phyloP scores from a whole-genome alignment of 2,329 filamentous ascomycete genomes.

The Scolecobasidium constrictum region DNA sequence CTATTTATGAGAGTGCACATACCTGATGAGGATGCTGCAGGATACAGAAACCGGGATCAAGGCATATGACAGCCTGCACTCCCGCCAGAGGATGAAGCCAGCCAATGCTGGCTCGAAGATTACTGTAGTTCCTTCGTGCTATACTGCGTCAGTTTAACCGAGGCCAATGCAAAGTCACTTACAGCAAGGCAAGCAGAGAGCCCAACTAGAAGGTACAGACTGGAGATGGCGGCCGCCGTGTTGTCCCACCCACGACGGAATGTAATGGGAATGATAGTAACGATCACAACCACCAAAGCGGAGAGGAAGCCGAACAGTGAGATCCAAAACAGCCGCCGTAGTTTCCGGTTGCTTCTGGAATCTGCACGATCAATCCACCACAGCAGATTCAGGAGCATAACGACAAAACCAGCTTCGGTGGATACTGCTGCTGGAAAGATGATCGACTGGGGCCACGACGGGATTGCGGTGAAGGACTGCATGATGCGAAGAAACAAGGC shows the following conservation, averaged over 20 bases:
- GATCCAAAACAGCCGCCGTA: background rate
- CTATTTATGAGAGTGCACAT: background rate
- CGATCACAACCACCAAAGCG: background rate
- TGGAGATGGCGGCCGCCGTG: background rate
- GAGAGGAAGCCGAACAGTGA: background rate
- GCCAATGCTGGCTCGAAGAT: background rate
- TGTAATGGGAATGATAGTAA: no score
- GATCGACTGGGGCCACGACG: background rate
- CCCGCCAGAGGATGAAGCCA: background rate
- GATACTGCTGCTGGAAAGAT: background rate
- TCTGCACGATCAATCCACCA: background rate
- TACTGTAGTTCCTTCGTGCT: background rate
- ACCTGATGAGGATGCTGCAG: background rate
- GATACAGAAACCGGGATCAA: background rate
- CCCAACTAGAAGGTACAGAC: background rate
- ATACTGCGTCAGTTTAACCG: background rate
- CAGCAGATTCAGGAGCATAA: background rate
- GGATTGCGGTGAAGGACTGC: background rate
- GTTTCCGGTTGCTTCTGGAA: background rate
- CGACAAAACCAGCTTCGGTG: background rate
- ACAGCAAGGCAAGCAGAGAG: background rate
- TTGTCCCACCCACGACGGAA: background rate
- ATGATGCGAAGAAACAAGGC: background rate
- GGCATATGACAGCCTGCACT: background rate
- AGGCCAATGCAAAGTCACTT: background rate